Evolutionary conservation across 2,329 filamentous ascomycete species (phyloP), one percentile per base, ranked within the genome.

Genomic region (Fusarium albosuccineum): DNA sequence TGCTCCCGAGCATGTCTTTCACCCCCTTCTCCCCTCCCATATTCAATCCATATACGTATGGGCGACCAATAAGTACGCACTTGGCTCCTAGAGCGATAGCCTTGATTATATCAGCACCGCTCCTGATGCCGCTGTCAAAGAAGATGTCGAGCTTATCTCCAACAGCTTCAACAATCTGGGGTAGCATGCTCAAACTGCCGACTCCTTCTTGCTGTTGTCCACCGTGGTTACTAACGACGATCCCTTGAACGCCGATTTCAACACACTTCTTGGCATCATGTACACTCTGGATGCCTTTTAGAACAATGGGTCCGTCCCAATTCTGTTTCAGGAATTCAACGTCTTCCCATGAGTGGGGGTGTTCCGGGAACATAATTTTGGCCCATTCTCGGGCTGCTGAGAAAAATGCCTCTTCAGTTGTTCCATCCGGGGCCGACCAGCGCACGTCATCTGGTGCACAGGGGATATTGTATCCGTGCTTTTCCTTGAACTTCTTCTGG

Each of bases 341-440:
- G 6, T 67, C 64, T 3, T 67, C 64, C 60, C 64, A 68, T 1
- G 55, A 52, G 48, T 65, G 65, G 0, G 64, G 65, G 30, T 68
- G 64, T 1, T 64, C 60, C 0, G 65, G 64, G 7, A 67, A 67
- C 1, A 67, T 51, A 13, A 67, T 65, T 30, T 68, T 68, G n/a
- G 64, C 60, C 64, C 65, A 68, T 49, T 68, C 64, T 6, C 60
- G 51, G 3, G 64, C 65, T 0, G 60, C 64, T 3, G 26, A 33
- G 3, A 64, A 60, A 13, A 68, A 51, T n/a, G 64, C 50, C 11
- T 50, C 44, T 13, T 64, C 60, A 0, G 51, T 33, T 13, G 65
- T 61, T 54, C 60, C 64, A 17, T 46, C 60, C n/a, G 68, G 60
- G 8, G 60, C 36, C 3, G 64, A 33, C 3, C 67, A 59, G 11